Conservation (phyloP, 495 filamentous ascomycete species). For the Mytilinidion resinicola region DNA sequence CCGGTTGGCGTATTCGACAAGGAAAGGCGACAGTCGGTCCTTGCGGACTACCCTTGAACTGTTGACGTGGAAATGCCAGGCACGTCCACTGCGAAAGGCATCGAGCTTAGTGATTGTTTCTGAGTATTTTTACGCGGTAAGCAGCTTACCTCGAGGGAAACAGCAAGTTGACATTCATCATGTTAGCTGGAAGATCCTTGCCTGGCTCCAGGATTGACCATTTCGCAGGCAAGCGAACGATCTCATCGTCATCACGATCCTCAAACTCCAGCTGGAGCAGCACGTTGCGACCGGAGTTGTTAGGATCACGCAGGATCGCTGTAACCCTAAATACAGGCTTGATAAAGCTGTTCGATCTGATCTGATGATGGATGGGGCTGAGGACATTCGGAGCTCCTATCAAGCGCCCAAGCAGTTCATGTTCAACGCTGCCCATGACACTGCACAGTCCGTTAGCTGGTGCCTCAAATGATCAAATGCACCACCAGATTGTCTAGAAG, state of each 20-base stretch:
- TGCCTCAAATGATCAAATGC: no score
- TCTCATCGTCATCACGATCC: slow-evolving; percentile 15
- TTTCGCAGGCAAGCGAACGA: slow-evolving; percentile 1
- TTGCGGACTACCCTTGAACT: neutral
- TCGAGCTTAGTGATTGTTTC: neutral
- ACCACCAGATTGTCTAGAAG: no score
- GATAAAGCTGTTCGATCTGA: neutral
- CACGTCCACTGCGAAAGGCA: slow-evolving; percentile 3
- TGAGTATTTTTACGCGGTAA: neutral
- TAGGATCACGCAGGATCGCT: neutral
- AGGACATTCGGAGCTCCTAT: neutral
- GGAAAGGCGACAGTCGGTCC: neutral
- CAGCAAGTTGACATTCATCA: slow-evolving; percentile 19
- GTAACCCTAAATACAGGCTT: neutral
- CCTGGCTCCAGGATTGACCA: slow-evolving; percentile 10
- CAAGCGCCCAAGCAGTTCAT: neutral
- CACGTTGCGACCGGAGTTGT: neutral
- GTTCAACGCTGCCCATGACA: neutral
- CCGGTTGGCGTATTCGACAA: slow-evolving; percentile 10
- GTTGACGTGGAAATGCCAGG: slow-evolving; percentile 19
- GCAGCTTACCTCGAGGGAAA: slow-evolving; percentile 13
- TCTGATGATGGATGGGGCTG: neutral
- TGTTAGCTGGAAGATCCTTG: neutral
- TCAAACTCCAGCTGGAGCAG: slow-evolving; percentile 20
- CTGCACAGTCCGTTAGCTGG: no score